phyloP scores from a whole-genome alignment of 345 rosid genomes.

The Lumnitzera racemosa region DNA sequence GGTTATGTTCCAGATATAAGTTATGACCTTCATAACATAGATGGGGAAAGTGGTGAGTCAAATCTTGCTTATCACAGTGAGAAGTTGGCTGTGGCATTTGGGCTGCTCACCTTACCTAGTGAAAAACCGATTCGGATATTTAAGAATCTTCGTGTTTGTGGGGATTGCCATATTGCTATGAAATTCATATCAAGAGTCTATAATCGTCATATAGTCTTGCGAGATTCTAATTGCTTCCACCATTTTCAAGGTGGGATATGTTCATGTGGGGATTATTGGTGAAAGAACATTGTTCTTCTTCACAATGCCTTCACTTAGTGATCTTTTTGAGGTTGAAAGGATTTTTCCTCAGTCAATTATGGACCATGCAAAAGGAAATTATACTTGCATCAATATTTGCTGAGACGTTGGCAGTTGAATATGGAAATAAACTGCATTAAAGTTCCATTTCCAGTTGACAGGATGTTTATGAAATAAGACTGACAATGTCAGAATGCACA shows the following conservation, averaged over 20 bases:
- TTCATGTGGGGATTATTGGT: conserved; percentile 96
- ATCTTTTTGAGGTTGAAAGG: too few relatives aligned
- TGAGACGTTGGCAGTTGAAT: too few relatives aligned
- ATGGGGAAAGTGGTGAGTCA: conserved; percentile 63
- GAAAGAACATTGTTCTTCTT: conserved; percentile 3
- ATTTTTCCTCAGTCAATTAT: too few relatives aligned
- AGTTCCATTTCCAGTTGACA: too few relatives aligned
- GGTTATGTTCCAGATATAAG: conserved; percentile 70
- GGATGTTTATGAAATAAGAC: too few relatives aligned
- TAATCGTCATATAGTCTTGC: conserved; percentile 53
- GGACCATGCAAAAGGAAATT: too few relatives aligned
- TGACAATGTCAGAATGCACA: too few relatives aligned
- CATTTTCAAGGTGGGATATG: conserved; percentile 76
- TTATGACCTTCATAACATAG: conserved; percentile 72
- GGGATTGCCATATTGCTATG: conserved; percentile 89
- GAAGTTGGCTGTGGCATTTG: conserved; percentile 83
- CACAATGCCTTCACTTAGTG: too few relatives aligned
- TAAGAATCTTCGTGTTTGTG: conserved; percentile 90
- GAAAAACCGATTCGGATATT: conserved; percentile 70
- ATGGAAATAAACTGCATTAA: too few relatives aligned
- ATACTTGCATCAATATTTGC: too few relatives aligned
- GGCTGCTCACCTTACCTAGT: conserved; percentile 40
- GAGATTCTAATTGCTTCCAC: conserved; percentile 92
- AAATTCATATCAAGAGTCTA: conserved; percentile 57
- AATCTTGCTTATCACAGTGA: conserved; percentile 90